Percentiles rank a stretch among this genome's conserved stretches.
Conservation (phyloP, 169 alveolate genomes). For the Prorocentrum cordatum region DNA sequence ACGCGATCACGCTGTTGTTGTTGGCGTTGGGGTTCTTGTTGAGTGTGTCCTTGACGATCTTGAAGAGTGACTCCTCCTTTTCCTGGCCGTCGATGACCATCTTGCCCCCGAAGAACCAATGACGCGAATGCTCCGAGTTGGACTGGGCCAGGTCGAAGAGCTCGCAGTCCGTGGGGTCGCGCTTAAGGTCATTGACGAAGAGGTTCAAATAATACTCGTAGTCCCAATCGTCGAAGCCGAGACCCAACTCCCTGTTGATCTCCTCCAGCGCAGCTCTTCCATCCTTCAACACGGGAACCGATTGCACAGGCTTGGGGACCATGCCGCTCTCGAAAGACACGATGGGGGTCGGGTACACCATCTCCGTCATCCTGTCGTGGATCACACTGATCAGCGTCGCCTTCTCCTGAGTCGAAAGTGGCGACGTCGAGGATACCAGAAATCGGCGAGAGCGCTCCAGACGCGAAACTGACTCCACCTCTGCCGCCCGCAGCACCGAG, state of each 20-base stretch:
- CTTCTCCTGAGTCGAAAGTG: no score
- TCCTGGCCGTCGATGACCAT: constrained; percentile 69
- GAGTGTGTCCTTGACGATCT: not conserved
- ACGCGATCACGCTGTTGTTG: constrained; percentile 67
- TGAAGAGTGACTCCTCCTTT: constrained; percentile 12
- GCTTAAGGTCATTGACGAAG: constrained; percentile 70
- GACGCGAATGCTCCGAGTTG: constrained; percentile 71
- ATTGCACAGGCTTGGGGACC: no score
- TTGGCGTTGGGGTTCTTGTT: not conserved
- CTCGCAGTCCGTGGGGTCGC: constrained; percentile 74
- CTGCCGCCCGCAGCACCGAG: not conserved
- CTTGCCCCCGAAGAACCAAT: constrained; percentile 73
- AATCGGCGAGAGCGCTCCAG: constrained; percentile 9
- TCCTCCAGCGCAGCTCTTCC: not conserved
- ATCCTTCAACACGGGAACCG: not conserved
- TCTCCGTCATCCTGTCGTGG: constrained; percentile 50
- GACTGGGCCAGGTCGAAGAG: constrained; percentile 73
- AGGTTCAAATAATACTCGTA: constrained; percentile 59
- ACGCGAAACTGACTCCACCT: not conserved
- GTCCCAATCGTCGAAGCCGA: constrained; percentile 61
- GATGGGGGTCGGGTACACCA: constrained; percentile 4
- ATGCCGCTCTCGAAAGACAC: not conserved
- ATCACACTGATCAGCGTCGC: not conserved
- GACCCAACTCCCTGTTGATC: not conserved
- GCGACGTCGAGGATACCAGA: not conserved